These are phyloP conservation scores for Anthracocystis setariae DNA, from an alignment of 1,284 basidiomycete genomes.

Conservation along the genomic window DNA sequence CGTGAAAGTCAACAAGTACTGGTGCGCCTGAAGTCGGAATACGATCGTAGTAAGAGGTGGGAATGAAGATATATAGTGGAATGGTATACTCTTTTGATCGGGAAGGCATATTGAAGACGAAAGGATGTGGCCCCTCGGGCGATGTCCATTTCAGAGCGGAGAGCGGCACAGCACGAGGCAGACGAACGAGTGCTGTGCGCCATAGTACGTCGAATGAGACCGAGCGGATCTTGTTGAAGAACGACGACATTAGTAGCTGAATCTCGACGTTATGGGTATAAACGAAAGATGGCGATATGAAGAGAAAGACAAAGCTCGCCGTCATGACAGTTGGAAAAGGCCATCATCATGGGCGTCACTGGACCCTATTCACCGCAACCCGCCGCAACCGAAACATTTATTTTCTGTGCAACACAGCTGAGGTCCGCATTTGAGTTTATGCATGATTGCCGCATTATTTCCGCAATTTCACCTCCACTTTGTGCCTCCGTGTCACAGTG, in stretches of 20 bases:
- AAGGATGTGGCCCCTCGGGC: constrained; percentile 49
- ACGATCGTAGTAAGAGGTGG: constrained; percentile 21
- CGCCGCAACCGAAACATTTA: too few species aligned
- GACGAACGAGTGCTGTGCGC: constrained; percentile 43
- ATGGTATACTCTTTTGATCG: constrained; percentile 37
- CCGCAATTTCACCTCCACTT: constrained; percentile 12
- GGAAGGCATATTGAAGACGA: constrained; percentile 48
- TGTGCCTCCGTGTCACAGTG: too few species aligned
- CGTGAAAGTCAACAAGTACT: constrained; percentile 56
- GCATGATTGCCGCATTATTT: constrained; percentile 6
- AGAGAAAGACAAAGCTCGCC: background rate
- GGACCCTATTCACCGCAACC: background rate
- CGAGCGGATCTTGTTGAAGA: constrained; percentile 40
- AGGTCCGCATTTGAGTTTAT: background rate
- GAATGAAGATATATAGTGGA: constrained; percentile 52
- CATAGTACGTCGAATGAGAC: constrained; percentile 43
- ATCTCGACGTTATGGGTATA: background rate
- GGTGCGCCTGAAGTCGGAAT: constrained; percentile 25
- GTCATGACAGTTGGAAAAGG: too few species aligned
- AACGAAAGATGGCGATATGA: background rate
- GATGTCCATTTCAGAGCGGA: constrained; percentile 44
- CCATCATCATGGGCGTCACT: too few species aligned
- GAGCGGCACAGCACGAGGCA: constrained; percentile 43
- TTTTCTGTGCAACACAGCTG: too few species aligned
- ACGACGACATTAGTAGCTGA: constrained; percentile 23